These are phyloP conservation scores for Berkeleyomyces rouxiae DNA, from an alignment of 2,329 filamentous ascomycete species.

Conservation along the genomic window DNA sequence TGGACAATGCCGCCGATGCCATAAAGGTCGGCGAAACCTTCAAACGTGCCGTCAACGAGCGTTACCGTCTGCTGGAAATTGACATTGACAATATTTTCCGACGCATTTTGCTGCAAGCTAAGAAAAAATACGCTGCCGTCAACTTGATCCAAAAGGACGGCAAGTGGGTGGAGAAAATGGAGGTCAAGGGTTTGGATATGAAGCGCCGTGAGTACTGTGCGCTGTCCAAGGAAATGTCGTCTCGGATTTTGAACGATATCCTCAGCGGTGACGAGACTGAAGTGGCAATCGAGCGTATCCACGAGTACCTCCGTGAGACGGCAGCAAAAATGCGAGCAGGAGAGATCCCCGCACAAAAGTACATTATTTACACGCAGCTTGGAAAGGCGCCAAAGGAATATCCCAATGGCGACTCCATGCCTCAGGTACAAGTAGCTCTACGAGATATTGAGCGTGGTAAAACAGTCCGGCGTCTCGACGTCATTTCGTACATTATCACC, in stretches of 20 bases:
- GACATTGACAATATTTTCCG: slow-evolving; percentile 97
- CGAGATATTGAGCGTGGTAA: slow-evolving; percentile 78
- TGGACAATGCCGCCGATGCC: slow-evolving; percentile 80
- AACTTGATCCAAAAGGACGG: slow-evolving; percentile 81
- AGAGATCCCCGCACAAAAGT: slow-evolving; percentile 61
- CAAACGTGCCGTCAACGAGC: slow-evolving; percentile 86
- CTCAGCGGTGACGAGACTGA: slow-evolving; percentile 88
- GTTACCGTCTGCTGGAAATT: slow-evolving; percentile 84
- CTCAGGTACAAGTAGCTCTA: slow-evolving; percentile 87
- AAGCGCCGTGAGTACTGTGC: slow-evolving; percentile 91
- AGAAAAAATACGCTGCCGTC: slow-evolving; percentile 98
- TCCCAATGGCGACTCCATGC: slow-evolving; percentile 87
- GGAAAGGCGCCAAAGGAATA: slow-evolving; percentile 90
- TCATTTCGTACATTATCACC: slow-evolving; percentile 91
- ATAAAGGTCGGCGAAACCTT: slow-evolving; percentile 87
- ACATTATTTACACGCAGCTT: slow-evolving; percentile 95
- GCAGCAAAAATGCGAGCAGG: slow-evolving; percentile 72
- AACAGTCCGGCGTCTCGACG: slow-evolving; percentile 78
- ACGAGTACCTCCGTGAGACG: slow-evolving; percentile 82
- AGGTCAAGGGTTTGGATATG: slow-evolving; percentile 98
- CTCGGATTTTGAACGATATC: slow-evolving; percentile 79
- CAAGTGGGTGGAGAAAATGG: slow-evolving; percentile 84
- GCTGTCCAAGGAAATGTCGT: slow-evolving; percentile 86
- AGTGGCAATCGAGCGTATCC: slow-evolving; percentile 71
- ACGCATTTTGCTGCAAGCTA: slow-evolving; percentile 81